phyloP scores from a whole-genome alignment of 2,329 filamentous ascomycete genomes.

The Colletotrichum limetticola region DNA sequence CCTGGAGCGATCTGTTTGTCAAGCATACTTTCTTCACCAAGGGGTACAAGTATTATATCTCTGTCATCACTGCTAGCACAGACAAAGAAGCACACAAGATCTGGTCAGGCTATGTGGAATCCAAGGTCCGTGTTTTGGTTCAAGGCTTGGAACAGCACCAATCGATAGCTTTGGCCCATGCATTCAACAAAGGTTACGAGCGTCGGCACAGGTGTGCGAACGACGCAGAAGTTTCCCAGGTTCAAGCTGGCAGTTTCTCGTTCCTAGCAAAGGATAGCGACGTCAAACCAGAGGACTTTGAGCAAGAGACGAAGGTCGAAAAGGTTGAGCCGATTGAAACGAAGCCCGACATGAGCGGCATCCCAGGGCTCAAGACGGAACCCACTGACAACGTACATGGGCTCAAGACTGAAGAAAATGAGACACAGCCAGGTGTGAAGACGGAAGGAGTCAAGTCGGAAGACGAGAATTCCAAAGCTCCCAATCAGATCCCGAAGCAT shows the following conservation, averaged over 20 bases:
- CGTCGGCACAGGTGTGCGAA: constrained; percentile 77
- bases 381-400: constrained; percentile 37
- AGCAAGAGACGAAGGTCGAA: constrained; percentile 12
- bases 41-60: constrained; percentile 96
- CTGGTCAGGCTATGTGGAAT: constrained; percentile 94
- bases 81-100: constrained; percentile 85
- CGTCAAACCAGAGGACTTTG: constrained; percentile 35
- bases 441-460: constrained; percentile 32
- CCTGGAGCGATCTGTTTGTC: constrained; percentile 89
- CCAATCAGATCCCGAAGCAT: not conserved
- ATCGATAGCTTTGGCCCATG: constrained; percentile 85
- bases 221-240: constrained; percentile 62
- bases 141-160: constrained; percentile 83
- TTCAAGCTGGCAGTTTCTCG: constrained; percentile 63
- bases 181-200: constrained; percentile 94
- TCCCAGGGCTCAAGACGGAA: constrained; percentile 42
- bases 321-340: constrained; percentile 19
- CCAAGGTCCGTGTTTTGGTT: constrained; percentile 88
- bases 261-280: constrained; percentile 54
- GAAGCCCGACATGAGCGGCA: constrained; percentile 26
- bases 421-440: constrained; percentile 7
- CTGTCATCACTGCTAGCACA: constrained; percentile 83
- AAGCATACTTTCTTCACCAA: constrained; percentile 94
- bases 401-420: constrained; percentile 17
- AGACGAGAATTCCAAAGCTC: constrained; percentile 30